Conservation (phyloP, 163 green algal species). For the Prototheca cutis region DNA sequence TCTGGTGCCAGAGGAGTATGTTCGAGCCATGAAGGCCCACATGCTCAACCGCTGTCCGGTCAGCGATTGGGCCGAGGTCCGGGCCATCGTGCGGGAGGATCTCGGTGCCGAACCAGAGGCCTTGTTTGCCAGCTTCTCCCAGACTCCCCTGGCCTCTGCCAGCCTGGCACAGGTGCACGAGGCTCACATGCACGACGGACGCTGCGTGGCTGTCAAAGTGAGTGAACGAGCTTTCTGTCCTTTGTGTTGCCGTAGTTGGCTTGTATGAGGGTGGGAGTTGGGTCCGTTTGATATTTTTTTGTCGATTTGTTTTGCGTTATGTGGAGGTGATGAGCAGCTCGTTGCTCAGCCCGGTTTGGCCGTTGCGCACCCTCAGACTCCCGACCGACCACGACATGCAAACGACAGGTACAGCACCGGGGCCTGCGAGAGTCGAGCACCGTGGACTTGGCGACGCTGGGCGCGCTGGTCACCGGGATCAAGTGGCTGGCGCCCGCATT, state of each 20-base stretch:
- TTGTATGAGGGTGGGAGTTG: too few relatives aligned
- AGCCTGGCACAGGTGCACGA: conserved; percentile 86
- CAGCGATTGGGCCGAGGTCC: conserved; percentile 36
- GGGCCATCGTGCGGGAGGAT: conserved; percentile 41
- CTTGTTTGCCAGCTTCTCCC: conserved; percentile 59
- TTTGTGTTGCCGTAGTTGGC: too few relatives aligned
- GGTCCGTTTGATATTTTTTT: too few relatives aligned
- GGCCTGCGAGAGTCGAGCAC: conserved; percentile 57
- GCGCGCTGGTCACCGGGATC: conserved; percentile 46
- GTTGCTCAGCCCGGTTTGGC: too few relatives aligned
- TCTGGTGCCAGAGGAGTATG: conserved; percentile 76
- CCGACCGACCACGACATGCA: background rate
- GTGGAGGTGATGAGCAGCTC: too few relatives aligned
- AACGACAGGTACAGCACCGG: conserved; percentile 64
- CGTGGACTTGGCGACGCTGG: conserved; percentile 69
- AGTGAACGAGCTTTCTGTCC: too few relatives aligned
- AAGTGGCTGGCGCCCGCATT: conserved; percentile 42
- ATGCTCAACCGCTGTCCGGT: conserved; percentile 76
- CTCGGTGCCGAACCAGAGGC: conserved; percentile 47
- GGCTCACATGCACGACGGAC: conserved; percentile 48
- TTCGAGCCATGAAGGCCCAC: conserved; percentile 59
- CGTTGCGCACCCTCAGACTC: background rate
- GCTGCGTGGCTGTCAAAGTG: conserved; percentile 69
- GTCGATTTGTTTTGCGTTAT: too few relatives aligned
- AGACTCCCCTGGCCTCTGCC: conserved; percentile 62